Evolutionary conservation across 2,329 filamentous ascomycete species (phyloP), one percentile per base, ranked within the genome.

Genomic region (Cladosporium sp.): DNA sequence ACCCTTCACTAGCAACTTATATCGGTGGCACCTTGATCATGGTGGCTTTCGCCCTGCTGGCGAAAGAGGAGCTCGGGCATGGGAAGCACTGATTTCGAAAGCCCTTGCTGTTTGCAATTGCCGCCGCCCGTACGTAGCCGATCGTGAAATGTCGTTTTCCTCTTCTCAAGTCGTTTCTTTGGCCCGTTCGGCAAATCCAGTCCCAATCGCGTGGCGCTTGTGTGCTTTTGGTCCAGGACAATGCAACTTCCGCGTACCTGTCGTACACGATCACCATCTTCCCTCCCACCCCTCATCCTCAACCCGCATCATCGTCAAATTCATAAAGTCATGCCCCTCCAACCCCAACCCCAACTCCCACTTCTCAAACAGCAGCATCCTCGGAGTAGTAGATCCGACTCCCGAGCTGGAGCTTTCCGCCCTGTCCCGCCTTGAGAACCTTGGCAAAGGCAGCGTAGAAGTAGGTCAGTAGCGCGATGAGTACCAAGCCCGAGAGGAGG

Each of bases 1-100:
- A 44, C 16, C 65, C 65, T 11, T 62, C 60, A 1, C 22, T 61
- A 4, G 61, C 64, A 4, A 67, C 65, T 3, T 68, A 67, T 40
- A 56, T 60, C 10, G 65, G 65, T 19, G 65, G 65, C 5, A 58
- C 46, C 10, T 5, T 66, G 38, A 65, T 68, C 28, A 58, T 66
- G 19, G 58, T 66, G 13, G 64, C 61, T 9, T 67, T 68, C 52
- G 60, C 58, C 1, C 48, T 68, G 55, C 43, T 68, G 14, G 55
- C 60, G 9, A 64, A 61, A 51, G 63, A 68, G 44, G 50, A 53
- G 31, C 28, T 53, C 10, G 50, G 50, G 7, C 50, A 53, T 34
- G 50, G 50, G 4, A 52, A 52, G 10, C 49, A 46, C 19, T 52
- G 28, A 46, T 22, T 10, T 5, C 8, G 4, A 9, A 2, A 14